A percentile compares a stretch with the other conserved stretches of the same genome.
These are phyloP conservation scores for Suillus bovinus DNA, from an alignment of 768 basidiomycete genomes.

Conservation along the genomic window DNA sequence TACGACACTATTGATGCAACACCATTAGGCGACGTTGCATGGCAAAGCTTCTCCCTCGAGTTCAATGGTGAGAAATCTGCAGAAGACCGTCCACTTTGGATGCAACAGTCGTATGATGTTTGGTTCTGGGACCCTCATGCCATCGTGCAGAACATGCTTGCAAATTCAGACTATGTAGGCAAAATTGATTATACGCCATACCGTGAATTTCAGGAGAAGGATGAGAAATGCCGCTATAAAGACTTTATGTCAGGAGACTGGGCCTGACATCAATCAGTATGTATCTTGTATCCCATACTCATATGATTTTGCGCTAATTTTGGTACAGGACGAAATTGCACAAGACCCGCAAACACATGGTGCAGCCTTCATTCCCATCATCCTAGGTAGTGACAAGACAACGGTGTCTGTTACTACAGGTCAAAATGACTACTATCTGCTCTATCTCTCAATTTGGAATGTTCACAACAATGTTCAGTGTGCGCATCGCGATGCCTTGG, in stretches of 20 bases:
- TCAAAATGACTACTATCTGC: conserved; percentile 27
- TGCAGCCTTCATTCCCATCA: conserved; percentile 20
- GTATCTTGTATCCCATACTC: not conserved
- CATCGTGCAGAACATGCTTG: conserved; percentile 19
- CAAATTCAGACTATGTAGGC: conserved; percentile 22
- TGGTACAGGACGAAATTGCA: conserved; percentile 25
- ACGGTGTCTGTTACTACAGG: conserved; percentile 28
- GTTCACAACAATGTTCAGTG: conserved; percentile 22
- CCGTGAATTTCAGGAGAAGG: too few species aligned
- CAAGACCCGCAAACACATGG: conserved; percentile 20
- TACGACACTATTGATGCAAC: conserved; percentile 36
- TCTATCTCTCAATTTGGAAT: conserved; percentile 24
- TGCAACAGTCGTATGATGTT: conserved; percentile 21
- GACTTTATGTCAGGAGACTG: conserved; percentile 17
- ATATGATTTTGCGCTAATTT: conserved; percentile 4
- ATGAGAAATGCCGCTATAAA: not conserved
- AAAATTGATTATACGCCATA: conserved; percentile 22
- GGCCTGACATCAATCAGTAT: conserved; percentile 18
- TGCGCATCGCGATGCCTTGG: conserved; percentile 21
- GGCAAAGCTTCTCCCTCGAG: conserved; percentile 31
- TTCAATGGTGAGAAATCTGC: conserved; percentile 22
- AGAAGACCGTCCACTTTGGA: too few species aligned
- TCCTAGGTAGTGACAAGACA: conserved; percentile 29
- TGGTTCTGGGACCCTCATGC: conserved; percentile 27
- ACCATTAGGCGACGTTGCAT: conserved; percentile 35